phyloP scores from a whole-genome alignment of 306 rosid genomes.

The Nissolia schottii region DNA sequence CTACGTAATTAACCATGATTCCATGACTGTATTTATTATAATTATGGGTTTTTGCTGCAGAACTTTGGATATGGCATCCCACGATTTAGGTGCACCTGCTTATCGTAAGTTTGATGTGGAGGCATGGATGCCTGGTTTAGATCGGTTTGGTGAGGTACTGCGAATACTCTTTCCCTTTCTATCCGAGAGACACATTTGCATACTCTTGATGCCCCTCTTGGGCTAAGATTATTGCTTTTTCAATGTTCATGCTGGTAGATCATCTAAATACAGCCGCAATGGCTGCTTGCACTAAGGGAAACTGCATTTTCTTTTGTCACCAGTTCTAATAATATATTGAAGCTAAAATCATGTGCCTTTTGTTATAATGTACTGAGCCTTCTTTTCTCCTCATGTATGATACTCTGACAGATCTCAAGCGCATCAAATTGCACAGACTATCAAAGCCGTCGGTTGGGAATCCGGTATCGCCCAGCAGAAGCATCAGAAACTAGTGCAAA shows the following conservation, averaged over 20 bases:
- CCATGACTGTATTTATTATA: background rate
- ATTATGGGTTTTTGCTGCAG: conserved; percentile 42
- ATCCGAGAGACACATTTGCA: background rate
- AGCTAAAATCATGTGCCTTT: conserved; percentile 9
- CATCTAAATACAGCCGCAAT: background rate
- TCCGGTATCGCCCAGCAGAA: conserved; percentile 76
- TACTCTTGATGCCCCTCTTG: background rate
- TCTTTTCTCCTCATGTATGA: background rate
- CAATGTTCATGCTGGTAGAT: background rate
- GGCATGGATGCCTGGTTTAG: conserved; percentile 98
- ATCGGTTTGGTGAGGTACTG: conserved; percentile 86
- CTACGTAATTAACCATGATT: conserved; percentile 12
- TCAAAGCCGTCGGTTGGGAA: conserved; percentile 82
- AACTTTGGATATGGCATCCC: conserved; percentile 93
- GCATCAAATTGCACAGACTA: conserved; percentile 87
- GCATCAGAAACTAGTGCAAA: conserved; percentile 35
- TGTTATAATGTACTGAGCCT: background rate
- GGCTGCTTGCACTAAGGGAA: background rate
- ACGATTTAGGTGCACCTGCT: conserved; percentile 95
- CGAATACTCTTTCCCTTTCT: background rate
- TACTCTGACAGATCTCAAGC: conserved; percentile 70
- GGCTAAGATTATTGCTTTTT: conserved; percentile 16
- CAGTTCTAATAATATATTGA: background rate
- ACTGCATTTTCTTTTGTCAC: background rate
- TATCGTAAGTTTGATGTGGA: conserved; percentile 88